Conservation (phyloP, 768 basidiomycete species). For the Tulasnella sp. region DNA sequence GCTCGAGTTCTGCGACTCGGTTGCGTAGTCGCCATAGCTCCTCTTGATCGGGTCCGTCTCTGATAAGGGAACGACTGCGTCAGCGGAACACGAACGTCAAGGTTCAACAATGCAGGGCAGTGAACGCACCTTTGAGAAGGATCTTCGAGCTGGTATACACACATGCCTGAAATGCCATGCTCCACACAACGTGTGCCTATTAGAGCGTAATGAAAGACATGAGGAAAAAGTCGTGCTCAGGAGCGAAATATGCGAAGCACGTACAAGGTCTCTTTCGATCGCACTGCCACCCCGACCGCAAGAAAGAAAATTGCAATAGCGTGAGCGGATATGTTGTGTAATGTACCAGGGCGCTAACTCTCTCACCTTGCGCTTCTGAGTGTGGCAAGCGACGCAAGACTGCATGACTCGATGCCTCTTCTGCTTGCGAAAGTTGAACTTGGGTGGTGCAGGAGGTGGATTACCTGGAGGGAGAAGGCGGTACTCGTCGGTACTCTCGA, state of each 20-base stretch:
- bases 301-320: not conserved
- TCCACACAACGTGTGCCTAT: conserved; percentile 14
- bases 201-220: not conserved
- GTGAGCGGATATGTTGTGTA: too few species aligned
- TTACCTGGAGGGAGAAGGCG: conserved; percentile 22
- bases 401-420: conserved; percentile 88
- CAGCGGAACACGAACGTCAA: not conserved
- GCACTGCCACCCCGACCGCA: conserved; percentile 39
- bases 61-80: not conserved
- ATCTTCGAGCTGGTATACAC: conserved; percentile 14
- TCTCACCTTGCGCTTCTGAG: conserved; percentile 85
- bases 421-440: conserved; percentile 46
- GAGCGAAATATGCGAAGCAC: conserved; percentile 70
- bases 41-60: conserved; percentile 15
- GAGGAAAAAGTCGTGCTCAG: not conserved
- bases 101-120: not conserved
- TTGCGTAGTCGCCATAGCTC: conserved; percentile 13
- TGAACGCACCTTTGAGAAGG: conserved; percentile 7
- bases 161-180: conserved; percentile 14
- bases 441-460: conserved; percentile 18
- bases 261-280: conserved; percentile 87
- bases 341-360: conserved; percentile 18
- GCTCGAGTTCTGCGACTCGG: conserved; percentile 15
- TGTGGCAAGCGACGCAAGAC: conserved; percentile 73
- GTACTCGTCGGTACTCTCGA: conserved; percentile 49